Base-by-base conservation (phyloP, 139 green algal species). In the Parachlorella kessleri region DNA sequence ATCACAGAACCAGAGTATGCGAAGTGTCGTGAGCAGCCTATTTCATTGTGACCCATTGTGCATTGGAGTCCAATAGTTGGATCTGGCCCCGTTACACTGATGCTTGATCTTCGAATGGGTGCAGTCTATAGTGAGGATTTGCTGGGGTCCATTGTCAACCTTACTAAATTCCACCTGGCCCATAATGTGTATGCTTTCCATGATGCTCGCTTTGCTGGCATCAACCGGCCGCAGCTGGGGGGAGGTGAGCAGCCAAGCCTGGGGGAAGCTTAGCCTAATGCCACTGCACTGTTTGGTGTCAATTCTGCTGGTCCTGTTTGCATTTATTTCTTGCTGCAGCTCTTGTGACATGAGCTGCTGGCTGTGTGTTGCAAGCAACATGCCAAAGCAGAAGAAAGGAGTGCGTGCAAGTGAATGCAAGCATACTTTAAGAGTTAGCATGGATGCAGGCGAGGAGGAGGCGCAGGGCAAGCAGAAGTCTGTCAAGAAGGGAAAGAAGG, bases 111-210 rank as follows among this genome's bases (percentile, higher is more conserved):
- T 59, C 48, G 14, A 28, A 59, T 59, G 48, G 48, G 24, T 55
- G 75, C 75, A 81, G 77, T 84, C 7, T 89, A 85, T 81, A 79
- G 70, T 24, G 86, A 91, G 63, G 87, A 91, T 21, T 36, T 82
- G 10, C 81, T 88, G 23, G 80, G 90, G 42, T 40, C 40, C 5
- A 72, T 81, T 3, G 59, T 92, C 30, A 68, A 87, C 2, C 26
- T 85, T 24, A 32, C 79, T 14, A 80, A 82, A 55, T 90, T 88
- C 59, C 88, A 95, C n/a, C 78, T 95, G 79, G 72, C 89, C 69
- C 80, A 84, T 73, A 95, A 95, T 55, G 75, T 95, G 55, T 83
- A 93, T 39, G 86, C 87, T 2, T 82, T 94, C 24, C 72, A 91
- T 72, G 88, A 95, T 32, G 33, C 70, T 4, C 80, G 83, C 2